A percentile compares a stretch with the other conserved stretches of the same genome.
These are phyloP conservation scores for Psilocybe subaeruginosa DNA, from an alignment of 768 basidiomycete species.

Conservation along the genomic window DNA sequence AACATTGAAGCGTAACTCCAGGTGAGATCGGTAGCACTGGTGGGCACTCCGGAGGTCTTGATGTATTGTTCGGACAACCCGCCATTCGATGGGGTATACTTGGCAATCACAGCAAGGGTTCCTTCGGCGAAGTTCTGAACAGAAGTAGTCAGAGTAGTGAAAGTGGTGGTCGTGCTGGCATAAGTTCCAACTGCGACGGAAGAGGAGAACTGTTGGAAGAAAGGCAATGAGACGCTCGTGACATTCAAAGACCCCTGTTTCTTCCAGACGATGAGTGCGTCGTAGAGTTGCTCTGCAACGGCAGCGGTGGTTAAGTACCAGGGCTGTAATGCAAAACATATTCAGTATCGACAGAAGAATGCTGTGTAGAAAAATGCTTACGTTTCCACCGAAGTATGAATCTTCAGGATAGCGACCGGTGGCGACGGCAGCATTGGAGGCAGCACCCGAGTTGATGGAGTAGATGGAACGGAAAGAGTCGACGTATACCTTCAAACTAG, in stretches of 20 bases:
- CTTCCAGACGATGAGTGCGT: slow-evolving; percentile 70
- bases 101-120: slow-evolving; percentile 59
- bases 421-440: slow-evolving; percentile 58
- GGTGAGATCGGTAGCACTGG: slow-evolving; percentile 69
- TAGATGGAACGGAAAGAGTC: slow-evolving; percentile 77
- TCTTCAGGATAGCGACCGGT: slow-evolving; percentile 82
- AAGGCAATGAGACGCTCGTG: slow-evolving; percentile 65
- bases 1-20: slow-evolving; percentile 79
- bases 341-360: not conserved
- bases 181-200: slow-evolving; percentile 57
- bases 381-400: slow-evolving; percentile 70
- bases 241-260: slow-evolving; percentile 51
- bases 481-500: slow-evolving; percentile 70
- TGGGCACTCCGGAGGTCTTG: slow-evolving; percentile 49
- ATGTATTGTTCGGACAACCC: slow-evolving; percentile 67
- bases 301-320: slow-evolving; percentile 81
- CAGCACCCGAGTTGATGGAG: slow-evolving; percentile 61
- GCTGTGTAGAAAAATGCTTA: slow-evolving; percentile 30
- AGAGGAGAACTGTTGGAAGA: slow-evolving; percentile 67
- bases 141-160: slow-evolving; percentile 48
- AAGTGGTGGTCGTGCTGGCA: slow-evolving; percentile 46
- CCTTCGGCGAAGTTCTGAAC: slow-evolving; percentile 66
- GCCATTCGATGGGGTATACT: slow-evolving; percentile 66
- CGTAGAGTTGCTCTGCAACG: slow-evolving; percentile 81
- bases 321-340: slow-evolving; percentile 41